Percentiles rank a stretch among this genome's conserved stretches.
phyloP scores from a whole-genome alignment of 352 stramenopile species.

The Pythium folliculosum region DNA sequence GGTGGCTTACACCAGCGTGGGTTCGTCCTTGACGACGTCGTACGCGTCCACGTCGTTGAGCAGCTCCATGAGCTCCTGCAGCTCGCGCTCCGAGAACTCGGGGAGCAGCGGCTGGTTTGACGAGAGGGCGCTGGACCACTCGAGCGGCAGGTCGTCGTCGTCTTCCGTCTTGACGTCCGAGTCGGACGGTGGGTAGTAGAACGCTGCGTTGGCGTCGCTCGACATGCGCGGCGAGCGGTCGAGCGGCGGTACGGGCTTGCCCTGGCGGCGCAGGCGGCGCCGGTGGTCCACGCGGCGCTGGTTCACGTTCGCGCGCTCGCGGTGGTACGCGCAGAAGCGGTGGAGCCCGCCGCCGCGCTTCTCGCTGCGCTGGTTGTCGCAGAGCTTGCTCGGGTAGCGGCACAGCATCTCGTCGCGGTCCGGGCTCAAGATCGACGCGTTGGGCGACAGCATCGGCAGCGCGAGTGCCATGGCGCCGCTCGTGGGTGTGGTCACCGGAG shows the following conservation, averaged over 20 bases:
- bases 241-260: constrained; percentile 17
- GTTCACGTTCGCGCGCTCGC: constrained; percentile 34
- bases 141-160: constrained; percentile 2
- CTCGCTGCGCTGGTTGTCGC: constrained; percentile 32
- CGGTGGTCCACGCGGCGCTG: constrained; percentile 34
- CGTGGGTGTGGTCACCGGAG: constrained; percentile 1
- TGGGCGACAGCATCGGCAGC: constrained; percentile 6
- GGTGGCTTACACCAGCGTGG: neutral
- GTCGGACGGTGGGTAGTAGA: constrained; percentile 1
- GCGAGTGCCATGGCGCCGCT: neutral
- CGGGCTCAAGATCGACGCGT: constrained; percentile 11
- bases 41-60: constrained; percentile 5
- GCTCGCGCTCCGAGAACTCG: constrained; percentile 14
- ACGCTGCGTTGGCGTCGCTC: neutral
- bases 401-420: constrained; percentile 27
- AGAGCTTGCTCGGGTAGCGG: constrained; percentile 40
- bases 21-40: constrained; percentile 15
- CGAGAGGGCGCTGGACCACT: neutral
- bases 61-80: constrained; percentile 18
- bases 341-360: constrained; percentile 35
- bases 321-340: constrained; percentile 35
- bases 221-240: constrained; percentile 8
- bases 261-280: constrained; percentile 24
- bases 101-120: constrained; percentile 4
- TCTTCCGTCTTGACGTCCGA: constrained; percentile 17